Evolutionary conservation across 108 stramenopile species (phyloP).

Genomic region (Aureococcus anophagefferens): DNA sequence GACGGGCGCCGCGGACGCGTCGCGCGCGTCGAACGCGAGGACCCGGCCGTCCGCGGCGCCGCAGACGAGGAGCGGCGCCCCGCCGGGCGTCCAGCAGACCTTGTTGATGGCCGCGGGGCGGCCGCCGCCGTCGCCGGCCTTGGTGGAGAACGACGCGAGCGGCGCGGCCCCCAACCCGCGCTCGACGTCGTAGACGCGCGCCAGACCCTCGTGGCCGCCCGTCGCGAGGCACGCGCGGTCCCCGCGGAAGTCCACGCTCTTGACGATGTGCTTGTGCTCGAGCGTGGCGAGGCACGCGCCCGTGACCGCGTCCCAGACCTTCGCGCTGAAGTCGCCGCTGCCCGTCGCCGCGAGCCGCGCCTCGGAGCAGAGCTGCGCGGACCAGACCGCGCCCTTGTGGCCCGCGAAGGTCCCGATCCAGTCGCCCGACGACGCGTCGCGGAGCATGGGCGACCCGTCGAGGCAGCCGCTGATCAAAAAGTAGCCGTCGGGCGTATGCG

Average conservation of each 20-base stretch:
- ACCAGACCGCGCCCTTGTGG: constrained; percentile 99
- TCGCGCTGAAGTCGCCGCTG: constrained; percentile 69
- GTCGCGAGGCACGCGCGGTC: constrained; percentile 68
- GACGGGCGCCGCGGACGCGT: constrained; percentile 5
- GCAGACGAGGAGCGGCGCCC: neutral
- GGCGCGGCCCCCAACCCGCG: neutral
- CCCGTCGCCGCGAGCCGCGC: constrained; percentile 77
- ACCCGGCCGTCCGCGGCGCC: neutral
- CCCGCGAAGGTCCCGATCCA: constrained; percentile 98
- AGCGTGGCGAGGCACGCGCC: constrained; percentile 58
- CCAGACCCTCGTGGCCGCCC: constrained; percentile 82
- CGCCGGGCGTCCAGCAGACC: neutral
- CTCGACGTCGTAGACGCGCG: constrained; percentile 70
- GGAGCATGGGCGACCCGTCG: constrained; percentile 68
- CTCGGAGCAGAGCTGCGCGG: constrained; percentile 68
- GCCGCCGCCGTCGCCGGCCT: constrained; percentile 10
- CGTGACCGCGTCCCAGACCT: constrained; percentile 81
- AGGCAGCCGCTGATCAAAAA: constrained; percentile 72
- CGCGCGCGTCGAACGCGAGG: neutral
- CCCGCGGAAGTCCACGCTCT: constrained; percentile 78
- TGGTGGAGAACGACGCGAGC: constrained; percentile 17
- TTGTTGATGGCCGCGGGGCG: neutral
- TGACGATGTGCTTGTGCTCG: constrained; percentile 89
- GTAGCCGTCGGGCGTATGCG: constrained; percentile 32
- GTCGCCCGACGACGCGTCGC: constrained; percentile 86